Base-by-base conservation (phyloP, 1,139 yeast genomes). In the Blastobotrys aristatus region DNA sequence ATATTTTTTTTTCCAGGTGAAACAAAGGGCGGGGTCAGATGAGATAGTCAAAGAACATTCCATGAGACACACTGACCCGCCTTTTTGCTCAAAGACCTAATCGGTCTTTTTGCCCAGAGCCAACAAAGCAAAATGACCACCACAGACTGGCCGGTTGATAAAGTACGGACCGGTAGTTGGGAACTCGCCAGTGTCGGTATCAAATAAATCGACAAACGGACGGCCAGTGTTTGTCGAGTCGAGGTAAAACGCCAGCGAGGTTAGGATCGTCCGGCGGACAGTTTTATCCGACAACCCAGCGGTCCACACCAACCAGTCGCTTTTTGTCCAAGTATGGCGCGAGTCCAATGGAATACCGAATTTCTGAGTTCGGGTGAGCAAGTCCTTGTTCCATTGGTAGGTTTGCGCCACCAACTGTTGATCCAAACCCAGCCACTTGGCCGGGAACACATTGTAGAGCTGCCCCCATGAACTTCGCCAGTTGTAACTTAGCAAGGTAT, bases 301-400 rank as follows among this genome's bases (percentile, higher is more conserved):
- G 2, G 29, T 17, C 49, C 49, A 42, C 26, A 42, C 4, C 16
- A 36, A 30, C 49, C 49, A 46, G 37, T 46, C 49, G 17, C 44
- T 32, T 21, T 46, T 46, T 5, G 49, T 46, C 30, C 39, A 43
- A 8, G 43, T n/a, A 18, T 46, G 46, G 7, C 47, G 39, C 22
- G 33, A 37, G 20, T 37, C 43, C 26, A 46, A 21, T 13, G 46
- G 49, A n/a, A 46, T 18, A 22, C 49, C 49, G 18, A 14, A 46
- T 21, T 37, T 33, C 26, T 42, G 34, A 17, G 34, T 26, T n/a
- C 34, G 33, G 2, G 32, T 34, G 10, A 36, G 20, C 26, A 37
- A 21, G 32, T n/a, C n/a, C 21, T 32, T 20, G 30, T 35, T 18
- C 17, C 14, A 16, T 16, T 22, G 8, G n/a, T 40, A 40, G 7